Conservation (phyloP, 306 rosid genomes). For the Arachis hypogaea region DNA sequence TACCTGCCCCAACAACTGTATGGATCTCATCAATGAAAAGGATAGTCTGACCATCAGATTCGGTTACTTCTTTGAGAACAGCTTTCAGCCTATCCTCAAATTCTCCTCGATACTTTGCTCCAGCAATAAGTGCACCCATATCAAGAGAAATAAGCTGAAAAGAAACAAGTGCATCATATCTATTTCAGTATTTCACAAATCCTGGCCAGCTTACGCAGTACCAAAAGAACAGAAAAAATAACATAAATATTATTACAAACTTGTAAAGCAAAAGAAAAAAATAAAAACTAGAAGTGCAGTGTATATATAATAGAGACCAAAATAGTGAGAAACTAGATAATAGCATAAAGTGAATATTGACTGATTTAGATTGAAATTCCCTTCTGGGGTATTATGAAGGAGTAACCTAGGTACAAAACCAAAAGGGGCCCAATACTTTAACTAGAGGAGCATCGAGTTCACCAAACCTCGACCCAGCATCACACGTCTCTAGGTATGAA, state of each 20-base stretch:
- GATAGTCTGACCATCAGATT: conserved; percentile 91
- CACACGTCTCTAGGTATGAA: too few species aligned
- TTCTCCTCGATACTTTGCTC: conserved; percentile 98
- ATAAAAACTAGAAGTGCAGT: conserved; percentile 4
- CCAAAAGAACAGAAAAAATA: conserved; percentile 12
- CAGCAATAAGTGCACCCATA: conserved; percentile 99
- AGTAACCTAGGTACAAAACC: too few species aligned
- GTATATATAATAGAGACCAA: conserved; percentile 9
- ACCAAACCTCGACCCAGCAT: too few species aligned
- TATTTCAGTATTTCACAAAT: conserved; percentile 40
- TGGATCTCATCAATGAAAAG: conserved; percentile 97
- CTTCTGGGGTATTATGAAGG: too few species aligned
- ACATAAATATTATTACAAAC: conserved; percentile 8
- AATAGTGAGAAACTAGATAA: not conserved
- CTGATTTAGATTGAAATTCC: too few species aligned
- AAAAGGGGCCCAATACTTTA: too few species aligned
- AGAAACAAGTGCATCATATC: conserved; percentile 19
- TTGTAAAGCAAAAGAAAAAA: conserved; percentile 13
- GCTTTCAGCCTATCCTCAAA: conserved; percentile 99
- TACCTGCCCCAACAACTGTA: conserved; percentile 99
- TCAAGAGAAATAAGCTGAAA: conserved; percentile 96
- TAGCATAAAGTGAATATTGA: not conserved
- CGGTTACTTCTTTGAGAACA: conserved; percentile 97
- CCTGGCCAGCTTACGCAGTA: conserved; percentile 4
- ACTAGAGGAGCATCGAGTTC: too few species aligned